These are phyloP conservation scores for Cutaneotrichosporon sp. DNA, from an alignment of 1,284 basidiomycete species.

Conservation along the genomic window DNA sequence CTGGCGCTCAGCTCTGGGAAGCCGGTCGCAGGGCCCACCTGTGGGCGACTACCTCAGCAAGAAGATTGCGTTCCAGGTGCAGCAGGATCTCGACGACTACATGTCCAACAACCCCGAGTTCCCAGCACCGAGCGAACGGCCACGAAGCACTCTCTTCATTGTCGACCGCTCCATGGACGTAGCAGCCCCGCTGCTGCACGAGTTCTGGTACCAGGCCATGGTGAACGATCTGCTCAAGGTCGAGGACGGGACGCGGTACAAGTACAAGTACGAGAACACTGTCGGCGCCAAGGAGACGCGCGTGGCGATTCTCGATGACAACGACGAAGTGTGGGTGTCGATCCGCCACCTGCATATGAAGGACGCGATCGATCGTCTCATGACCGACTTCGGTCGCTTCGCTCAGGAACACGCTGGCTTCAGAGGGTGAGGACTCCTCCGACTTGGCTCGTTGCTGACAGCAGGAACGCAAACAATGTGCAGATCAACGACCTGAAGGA, in stretches of 20 bases:
- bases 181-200: slow-evolving; percentile 84
- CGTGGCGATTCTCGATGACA: slow-evolving; percentile 73
- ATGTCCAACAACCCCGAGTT: slow-evolving; percentile 79
- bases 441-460: slow-evolving; percentile 6
- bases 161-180: slow-evolving; percentile 95
- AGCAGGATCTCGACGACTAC: slow-evolving; percentile 75
- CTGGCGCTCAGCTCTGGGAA: slow-evolving; percentile 46
- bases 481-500: slow-evolving; percentile 98
- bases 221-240: slow-evolving; percentile 88
- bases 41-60: slow-evolving; percentile 61
- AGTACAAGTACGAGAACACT: slow-evolving; percentile 79
- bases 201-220: slow-evolving; percentile 99
- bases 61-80: slow-evolving; percentile 74
- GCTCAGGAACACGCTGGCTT: slow-evolving; percentile 90
- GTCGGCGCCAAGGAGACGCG: slow-evolving; percentile 80
- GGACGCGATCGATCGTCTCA: slow-evolving; percentile 93
- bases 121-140: slow-evolving; percentile 52
- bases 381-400: slow-evolving; percentile 89
- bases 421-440: slow-evolving; percentile 52
- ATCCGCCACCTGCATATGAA: slow-evolving; percentile 97
- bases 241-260: slow-evolving; percentile 77
- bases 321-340: slow-evolving; percentile 84
- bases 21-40: slow-evolving; percentile 36
- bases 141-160: slow-evolving; percentile 79
- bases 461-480: slow-evolving; percentile 54